Evolutionary conservation across 1,284 basidiomycete species (phyloP), one percentile per base, ranked within the genome.

Genomic region (Malassezia globosa): DNA sequence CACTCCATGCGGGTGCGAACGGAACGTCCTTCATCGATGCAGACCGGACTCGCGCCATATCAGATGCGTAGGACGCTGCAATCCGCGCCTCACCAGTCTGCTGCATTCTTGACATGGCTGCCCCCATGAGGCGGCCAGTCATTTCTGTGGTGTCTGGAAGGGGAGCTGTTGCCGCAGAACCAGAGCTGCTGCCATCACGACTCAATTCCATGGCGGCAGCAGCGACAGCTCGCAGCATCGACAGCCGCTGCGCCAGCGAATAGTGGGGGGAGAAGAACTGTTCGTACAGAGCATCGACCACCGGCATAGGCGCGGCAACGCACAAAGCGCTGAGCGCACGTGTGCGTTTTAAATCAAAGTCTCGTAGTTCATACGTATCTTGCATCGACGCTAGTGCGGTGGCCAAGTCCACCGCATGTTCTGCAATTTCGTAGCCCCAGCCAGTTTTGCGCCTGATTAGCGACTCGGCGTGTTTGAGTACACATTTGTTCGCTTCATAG

Each of bases 201-300:
- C 87, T 83, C 5, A 94, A 76, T 66, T 94, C 88, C 44, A 86
- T 76, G 4, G 87, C 86, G 3, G 85, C 86, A 40, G 87, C 73
- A 0, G 85, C 87, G 1, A 97, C 75, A 0, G 87, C 83, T 45
- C 84, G 87, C 25, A 96, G 77, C 65, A 92, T 87, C 5, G 80
- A 79, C 53, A 80, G 82, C 10, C 89, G 81, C 64, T 96, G 88
- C 19, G 81, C 79, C 4, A 80, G 79, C 0, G 88, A 88, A 72
- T 92, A 95, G 59, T 90, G 85, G 42, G 84, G 83, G 53, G 82
- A 82, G 74, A 95, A 96, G 72, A 88, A 87, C 64, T 94, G 86
- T 66, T 95, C 87, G 37, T 84, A 81, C n/a, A 69, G 25, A 42
- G 33, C 79, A 84, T 70, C 72, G 1, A 85, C 82, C 33, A 83